A percentile compares a stretch with the other conserved stretches of the same genome.
phyloP scores from a whole-genome alignment of 23 red algal genomes.

The Gracilaria domingensis region DNA sequence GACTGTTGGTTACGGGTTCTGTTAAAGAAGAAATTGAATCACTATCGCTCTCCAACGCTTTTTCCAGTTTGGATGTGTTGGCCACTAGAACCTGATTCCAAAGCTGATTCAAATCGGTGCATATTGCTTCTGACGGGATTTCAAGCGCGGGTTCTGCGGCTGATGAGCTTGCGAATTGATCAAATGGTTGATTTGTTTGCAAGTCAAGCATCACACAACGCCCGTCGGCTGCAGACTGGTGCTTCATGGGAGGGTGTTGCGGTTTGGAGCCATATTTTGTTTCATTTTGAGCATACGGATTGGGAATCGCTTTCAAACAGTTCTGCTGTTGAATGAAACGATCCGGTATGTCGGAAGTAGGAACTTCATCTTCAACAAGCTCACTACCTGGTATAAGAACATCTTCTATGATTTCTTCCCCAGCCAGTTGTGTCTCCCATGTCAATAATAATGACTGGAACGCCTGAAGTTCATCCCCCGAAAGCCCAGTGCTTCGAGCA shows the following conservation, averaged over 20 bases:
- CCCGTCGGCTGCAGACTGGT: not conserved
- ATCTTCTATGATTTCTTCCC: not conserved
- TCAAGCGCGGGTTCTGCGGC: not conserved
- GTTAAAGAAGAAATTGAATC: conserved; percentile 3
- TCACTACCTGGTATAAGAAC: conserved; percentile 35
- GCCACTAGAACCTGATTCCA: conserved; percentile 48
- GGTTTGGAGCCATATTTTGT: no score
- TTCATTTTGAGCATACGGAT: no score
- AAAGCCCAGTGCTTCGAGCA: conserved; percentile 15
- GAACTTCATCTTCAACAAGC: conserved; percentile 37
- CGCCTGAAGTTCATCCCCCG: conserved; percentile 15
- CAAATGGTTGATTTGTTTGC: not conserved
- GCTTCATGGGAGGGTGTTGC: not conserved
- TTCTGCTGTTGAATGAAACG: conserved; percentile 20
- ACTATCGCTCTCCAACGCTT: conserved; percentile 15
- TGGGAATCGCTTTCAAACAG: not conserved
- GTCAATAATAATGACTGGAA: conserved; percentile 18
- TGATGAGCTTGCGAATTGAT: not conserved
- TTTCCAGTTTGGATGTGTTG: conserved; percentile 13
- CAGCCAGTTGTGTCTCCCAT: conserved; percentile 22
- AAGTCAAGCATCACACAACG: no score
- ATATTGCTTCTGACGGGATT: not conserved
- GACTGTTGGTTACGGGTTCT: not conserved
- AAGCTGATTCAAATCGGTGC: conserved; percentile 16
- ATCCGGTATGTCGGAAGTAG: not conserved